Percentiles rank a stretch among this genome's conserved stretches.
These are phyloP conservation scores for Fraxinus greggii DNA, from an alignment of 305 asterid species.

Conservation along the genomic window DNA sequence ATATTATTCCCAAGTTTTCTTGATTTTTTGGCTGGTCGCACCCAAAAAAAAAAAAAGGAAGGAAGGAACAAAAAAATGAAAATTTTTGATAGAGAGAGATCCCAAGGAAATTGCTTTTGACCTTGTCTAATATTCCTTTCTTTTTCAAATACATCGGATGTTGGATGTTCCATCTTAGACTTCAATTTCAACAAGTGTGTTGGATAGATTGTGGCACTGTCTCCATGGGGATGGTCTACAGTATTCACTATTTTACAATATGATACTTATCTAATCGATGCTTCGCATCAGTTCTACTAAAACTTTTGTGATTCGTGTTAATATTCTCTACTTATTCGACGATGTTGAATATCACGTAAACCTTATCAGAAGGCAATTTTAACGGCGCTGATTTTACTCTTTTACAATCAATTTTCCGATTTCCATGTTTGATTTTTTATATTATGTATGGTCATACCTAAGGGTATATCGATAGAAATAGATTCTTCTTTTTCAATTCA, in stretches of 20 bases:
- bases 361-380: no score
- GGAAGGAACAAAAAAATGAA: no score
- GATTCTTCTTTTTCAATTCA: neutral
- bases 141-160: neutral
- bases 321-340: neutral
- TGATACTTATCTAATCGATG: no score
- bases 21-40: no score
- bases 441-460: neutral
- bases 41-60: no score
- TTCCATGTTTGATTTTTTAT: neutral
- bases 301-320: neutral
- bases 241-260: no score
- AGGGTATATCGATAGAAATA: neutral
- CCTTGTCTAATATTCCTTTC: neutral
- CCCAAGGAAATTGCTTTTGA: neutral
- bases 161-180: neutral
- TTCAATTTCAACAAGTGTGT: no score
- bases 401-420: neutral
- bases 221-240: neutral
- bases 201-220: neutral
- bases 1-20: no score
- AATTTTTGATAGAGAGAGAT: neutral
- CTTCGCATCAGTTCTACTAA: neutral
- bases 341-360: neutral
- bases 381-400: neutral